These are phyloP conservation scores for Coemansia sp. DNA, from an alignment of 192 early-diverging fungal genomes.

Conservation along the genomic window DNA sequence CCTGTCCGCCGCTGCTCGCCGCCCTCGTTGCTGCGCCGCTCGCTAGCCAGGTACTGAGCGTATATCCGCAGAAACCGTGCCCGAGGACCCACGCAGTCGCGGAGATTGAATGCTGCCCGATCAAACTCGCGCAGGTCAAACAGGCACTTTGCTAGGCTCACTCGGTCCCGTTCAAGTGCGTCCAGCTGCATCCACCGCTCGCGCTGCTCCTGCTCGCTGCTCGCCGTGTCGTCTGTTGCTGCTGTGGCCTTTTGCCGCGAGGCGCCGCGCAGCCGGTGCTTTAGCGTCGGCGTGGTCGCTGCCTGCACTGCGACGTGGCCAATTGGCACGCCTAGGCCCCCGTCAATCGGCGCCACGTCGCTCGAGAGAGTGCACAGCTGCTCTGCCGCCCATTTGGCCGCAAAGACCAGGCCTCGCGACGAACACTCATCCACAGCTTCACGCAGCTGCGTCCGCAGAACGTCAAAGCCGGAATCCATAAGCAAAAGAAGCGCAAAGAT, in stretches of 20 bases:
- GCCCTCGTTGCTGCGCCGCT: constrained; percentile 14
- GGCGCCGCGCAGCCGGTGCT: constrained; percentile 15
- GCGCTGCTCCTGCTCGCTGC: neutral
- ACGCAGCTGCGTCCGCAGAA: constrained; percentile 50
- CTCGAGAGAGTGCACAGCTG: constrained; percentile 35
- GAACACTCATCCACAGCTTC: constrained; percentile 62
- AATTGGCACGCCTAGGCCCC: neutral
- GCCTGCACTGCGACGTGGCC: neutral
- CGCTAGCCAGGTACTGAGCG: constrained; percentile 64
- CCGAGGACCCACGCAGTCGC: constrained; percentile 49
- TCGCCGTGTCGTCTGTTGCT: neutral
- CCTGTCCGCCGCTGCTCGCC: neutral
- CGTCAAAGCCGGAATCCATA: constrained; percentile 19
- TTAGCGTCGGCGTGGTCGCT: constrained; percentile 12
- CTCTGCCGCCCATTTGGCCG: constrained; percentile 69
- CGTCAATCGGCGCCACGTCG: constrained; percentile 1
- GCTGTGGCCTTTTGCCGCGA: constrained; percentile 1
- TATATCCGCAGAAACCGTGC: constrained; percentile 77
- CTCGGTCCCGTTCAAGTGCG: constrained; percentile 24
- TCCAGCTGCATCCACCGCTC: constrained; percentile 17
- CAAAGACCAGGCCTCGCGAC: constrained; percentile 63
- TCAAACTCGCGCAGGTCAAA: constrained; percentile 75
- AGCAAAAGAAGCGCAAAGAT: too few species aligned
- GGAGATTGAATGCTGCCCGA: constrained; percentile 54
- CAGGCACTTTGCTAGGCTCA: constrained; percentile 63